Conservation (phyloP, 148 eudicot genomes). For the Chenopodium suecicum region DNA sequence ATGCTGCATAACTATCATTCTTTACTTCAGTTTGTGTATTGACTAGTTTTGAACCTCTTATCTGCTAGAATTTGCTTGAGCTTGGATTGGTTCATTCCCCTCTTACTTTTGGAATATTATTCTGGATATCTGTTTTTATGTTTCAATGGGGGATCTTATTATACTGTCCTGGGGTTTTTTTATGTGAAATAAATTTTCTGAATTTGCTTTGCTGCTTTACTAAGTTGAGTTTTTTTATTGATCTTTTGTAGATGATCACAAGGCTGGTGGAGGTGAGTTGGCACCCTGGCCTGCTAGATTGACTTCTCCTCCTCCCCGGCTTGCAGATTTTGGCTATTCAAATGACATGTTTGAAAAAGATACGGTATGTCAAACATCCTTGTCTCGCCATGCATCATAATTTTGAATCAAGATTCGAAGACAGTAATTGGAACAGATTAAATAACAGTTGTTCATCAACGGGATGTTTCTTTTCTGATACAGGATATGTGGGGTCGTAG, state of each 20-base stretch:
- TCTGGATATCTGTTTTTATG: not conserved
- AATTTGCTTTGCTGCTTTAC: not conserved
- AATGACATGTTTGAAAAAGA: slow-evolving; percentile 80
- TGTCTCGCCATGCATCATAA: slow-evolving; percentile 1
- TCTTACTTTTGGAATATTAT: not conserved
- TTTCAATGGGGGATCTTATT: not conserved
- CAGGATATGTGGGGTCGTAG: slow-evolving; percentile 87
- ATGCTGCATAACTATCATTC: not conserved
- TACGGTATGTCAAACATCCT: slow-evolving; percentile 48
- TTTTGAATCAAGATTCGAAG: not conserved
- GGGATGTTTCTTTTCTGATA: slow-evolving; percentile 11
- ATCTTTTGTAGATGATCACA: slow-evolving; percentile 76
- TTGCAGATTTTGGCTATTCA: slow-evolving; percentile 94
- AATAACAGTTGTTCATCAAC: not conserved
- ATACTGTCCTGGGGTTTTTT: not conserved
- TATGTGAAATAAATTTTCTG: not conserved
- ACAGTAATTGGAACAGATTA: not conserved
- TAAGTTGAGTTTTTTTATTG: not conserved
- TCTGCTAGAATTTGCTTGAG: not conserved
- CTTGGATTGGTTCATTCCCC: not conserved
- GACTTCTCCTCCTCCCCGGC: slow-evolving; percentile 94
- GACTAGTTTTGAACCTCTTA: not conserved
- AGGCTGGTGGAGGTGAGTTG: slow-evolving; percentile 73
- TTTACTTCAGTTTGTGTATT: not conserved
- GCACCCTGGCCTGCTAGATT: slow-evolving; percentile 96